Conservation (phyloP, 116 monocot species). For the Iris pallida region DNA sequence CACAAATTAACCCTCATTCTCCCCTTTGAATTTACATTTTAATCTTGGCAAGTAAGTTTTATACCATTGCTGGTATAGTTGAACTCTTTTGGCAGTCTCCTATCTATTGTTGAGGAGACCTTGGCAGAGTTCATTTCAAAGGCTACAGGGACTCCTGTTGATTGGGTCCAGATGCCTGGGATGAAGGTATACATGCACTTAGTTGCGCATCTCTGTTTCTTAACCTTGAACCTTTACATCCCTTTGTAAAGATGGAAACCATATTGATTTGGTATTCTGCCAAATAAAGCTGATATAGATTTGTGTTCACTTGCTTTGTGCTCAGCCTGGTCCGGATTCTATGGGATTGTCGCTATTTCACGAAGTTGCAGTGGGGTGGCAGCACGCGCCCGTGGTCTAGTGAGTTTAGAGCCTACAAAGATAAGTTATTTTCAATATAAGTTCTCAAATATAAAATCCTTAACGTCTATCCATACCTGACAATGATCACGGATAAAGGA, state of each 20-base stretch:
- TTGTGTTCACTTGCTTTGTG: slow-evolving; percentile 4
- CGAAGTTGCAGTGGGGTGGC: slow-evolving; percentile 53
- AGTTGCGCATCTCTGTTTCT: too few species aligned
- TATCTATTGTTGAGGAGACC: slow-evolving; percentile 69
- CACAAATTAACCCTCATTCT: too few species aligned
- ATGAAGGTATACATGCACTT: slow-evolving; percentile 47
- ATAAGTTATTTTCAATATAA: neutral
- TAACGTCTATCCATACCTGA: too few species aligned
- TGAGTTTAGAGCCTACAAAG: slow-evolving; percentile 62
- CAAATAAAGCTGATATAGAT: neutral
- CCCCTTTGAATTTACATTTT: neutral
- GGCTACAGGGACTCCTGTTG: slow-evolving; percentile 78
- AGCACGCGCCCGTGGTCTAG: slow-evolving; percentile 63
- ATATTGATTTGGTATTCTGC: too few species aligned
- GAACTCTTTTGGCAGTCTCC: slow-evolving; percentile 33
- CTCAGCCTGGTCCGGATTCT: slow-evolving; percentile 77
- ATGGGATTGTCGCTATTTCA: slow-evolving; percentile 66
- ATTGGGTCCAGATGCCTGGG: slow-evolving; percentile 84
- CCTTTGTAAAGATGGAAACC: too few species aligned
- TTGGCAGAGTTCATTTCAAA: slow-evolving; percentile 77
- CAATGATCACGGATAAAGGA: too few species aligned
- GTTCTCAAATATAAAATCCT: too few species aligned
- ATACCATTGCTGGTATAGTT: neutral
- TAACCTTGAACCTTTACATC: too few species aligned
- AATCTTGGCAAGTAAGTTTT: neutral